These are phyloP conservation scores for Juncus effusus DNA, from an alignment of 176 grass and related monocot genomes.

Conservation along the genomic window DNA sequence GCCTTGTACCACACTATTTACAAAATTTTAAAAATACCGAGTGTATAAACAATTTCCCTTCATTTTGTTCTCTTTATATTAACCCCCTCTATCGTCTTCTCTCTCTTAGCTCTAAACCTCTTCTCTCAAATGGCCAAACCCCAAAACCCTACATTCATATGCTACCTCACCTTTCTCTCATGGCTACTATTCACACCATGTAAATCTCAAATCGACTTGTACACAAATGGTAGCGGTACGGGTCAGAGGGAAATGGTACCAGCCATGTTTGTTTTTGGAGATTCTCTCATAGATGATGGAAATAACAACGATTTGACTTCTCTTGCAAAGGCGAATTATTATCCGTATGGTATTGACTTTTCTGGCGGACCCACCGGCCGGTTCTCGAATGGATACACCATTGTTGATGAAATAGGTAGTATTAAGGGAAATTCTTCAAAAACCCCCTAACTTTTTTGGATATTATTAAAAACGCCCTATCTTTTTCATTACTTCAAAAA, in stretches of 20 bases:
- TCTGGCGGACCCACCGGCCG: constrained; percentile 66
- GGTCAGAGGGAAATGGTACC: constrained; percentile 36
- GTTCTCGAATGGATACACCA: constrained; percentile 97
- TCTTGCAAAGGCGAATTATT: constrained; percentile 86
- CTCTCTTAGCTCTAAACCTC: constrained; percentile 6
- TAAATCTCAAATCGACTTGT: constrained; percentile 39
- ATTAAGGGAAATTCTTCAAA: too few relatives aligned
- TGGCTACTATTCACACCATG: constrained; percentile 9
- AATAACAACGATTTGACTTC: constrained; percentile 86
- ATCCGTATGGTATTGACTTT: constrained; percentile 94
- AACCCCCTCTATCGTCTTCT: not conserved
- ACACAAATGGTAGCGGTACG: constrained; percentile 30
- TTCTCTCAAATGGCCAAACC: constrained; percentile 17
- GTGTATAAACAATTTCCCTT: constrained; percentile 1
- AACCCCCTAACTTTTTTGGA: too few relatives aligned
- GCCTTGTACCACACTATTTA: too few relatives aligned
- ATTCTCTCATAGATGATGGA: constrained; percentile 89
- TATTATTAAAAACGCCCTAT: too few relatives aligned
- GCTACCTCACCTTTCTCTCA: constrained; percentile 1
- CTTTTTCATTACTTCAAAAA: too few relatives aligned
- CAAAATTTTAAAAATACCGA: too few relatives aligned
- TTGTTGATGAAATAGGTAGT: constrained; percentile 63
- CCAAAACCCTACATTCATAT: not conserved
- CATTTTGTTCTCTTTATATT: constrained; percentile 1
- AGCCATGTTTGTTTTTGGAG: constrained; percentile 95